Evolutionary conservation across 2,329 filamentous ascomycete species (phyloP), one percentile per base, ranked within the genome.

Genomic region (Albifimbria verrucaria): DNA sequence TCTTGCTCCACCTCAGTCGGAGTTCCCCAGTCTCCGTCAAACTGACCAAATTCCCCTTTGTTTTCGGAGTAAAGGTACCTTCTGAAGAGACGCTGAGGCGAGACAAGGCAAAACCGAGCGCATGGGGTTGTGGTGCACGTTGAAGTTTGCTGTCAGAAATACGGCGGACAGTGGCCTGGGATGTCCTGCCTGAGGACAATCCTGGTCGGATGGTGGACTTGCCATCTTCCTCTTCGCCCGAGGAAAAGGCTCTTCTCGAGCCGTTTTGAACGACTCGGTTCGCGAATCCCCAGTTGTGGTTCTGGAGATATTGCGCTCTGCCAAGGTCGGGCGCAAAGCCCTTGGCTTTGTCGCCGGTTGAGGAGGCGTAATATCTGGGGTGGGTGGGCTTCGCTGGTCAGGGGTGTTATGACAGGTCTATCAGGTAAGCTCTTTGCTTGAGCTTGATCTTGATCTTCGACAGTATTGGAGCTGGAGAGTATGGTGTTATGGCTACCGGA

Each of bases 291-390:
- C 77, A 7, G 78, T 82, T 10, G 78, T 85, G 10, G 77, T 69
- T 56, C 80, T 81, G 26, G 80, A 81, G 21, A 70, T 68, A 39
- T 73, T 68, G 28, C 80, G 77, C 57, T 85, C 79, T 56, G 69
- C 70, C 44, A 76, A 62, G 18, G 68, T 65, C 18, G 79, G 78
- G 26, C 80, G 79, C 45, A 75, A 64, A 50, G 71, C 64, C 62
- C 72, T 75, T 17, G 76, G 70, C 53, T 75, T 76, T 36, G 68
- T 68, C 47, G 66, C 63, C 43, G 70, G 68, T 55, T 83, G 80
- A 32, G 88, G 88, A 50, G 88, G 89, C 17, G 88, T 92, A 45
- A 88, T 81, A 69, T 91, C 88, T 28, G 88, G 89, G 3, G 88
- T 92, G 26, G 87, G 88, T 17, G 86, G 86, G 61, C 84, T 89